Base-by-base conservation (phyloP, 495 filamentous ascomycete species). In the Pseudoneurospora amorphoporcata region DNA sequence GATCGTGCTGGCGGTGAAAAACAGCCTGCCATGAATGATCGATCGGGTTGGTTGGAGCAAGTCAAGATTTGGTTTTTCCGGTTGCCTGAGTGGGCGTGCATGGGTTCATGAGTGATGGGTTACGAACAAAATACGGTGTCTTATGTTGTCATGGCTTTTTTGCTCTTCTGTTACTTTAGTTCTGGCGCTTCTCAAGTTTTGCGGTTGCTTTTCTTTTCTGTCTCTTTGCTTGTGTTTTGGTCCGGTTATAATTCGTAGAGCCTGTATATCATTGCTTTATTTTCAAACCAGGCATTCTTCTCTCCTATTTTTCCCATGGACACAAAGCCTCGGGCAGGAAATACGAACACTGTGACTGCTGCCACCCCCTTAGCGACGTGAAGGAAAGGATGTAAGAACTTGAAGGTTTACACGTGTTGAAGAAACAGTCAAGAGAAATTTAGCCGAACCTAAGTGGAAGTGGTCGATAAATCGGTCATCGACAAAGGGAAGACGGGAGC, bases 1-100 rank as follows among this genome's bases (percentile, higher is more conserved):
- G 37, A 83, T 86, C 17, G 81, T 86, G 8, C 79, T 86, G 47
- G 79, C 81, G 37, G 72, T 83, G 45, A 83, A 82, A 79, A 81
- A 80, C 69, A 72, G 74, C 32, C 71, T 76, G 37, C 75, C 75
- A 29, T 79, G 68, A 76, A 35, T 6, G 61, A 23, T 65, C 3
- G 37, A 23, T 23, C 23, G 32, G 47, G 47, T 39, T 70, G 69
- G 14, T 72, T 70, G 43, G 42, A 68, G 41, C 14, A 23, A 58
- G 19, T 71, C 58, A 39, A 14, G 71, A 70, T 72, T 69, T 1
- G 43, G 39, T 32, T 19, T 17, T 41, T 38, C 47, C 2, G 10
- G 9, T 29, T 40, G 43, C 32, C 39, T 37, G 14, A 14, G 17
- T 40, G 43, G 29, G 17, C 41, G 38, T 70, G 47, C 23, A 23